Evolutionary conservation across 202 grass and related monocot species (phyloP), one percentile per base, ranked within the genome.

Genomic region (Digitaria exilis): DNA sequence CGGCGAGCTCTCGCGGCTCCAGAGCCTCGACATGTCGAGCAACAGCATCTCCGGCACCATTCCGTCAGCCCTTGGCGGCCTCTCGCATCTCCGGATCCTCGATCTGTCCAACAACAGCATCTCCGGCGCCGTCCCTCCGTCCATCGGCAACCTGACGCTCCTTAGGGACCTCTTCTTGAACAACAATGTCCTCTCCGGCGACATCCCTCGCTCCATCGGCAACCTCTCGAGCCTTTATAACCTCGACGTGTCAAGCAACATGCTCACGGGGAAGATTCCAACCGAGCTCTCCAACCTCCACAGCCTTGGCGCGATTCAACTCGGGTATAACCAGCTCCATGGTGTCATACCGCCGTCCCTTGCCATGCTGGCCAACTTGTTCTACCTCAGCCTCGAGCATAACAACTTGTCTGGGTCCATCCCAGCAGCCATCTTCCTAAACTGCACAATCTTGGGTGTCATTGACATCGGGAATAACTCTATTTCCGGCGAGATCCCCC

Each of bases 211-310:
- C 0, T 5, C 21, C 42, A 32, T 92, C 22, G 66, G 68, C 62
- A 97, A 90, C 76, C 85, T 97, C 34, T 82, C 91, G 0, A 39
- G 48, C 12, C 87, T 89, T 39, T 1, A 6, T 21, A 19, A 5
- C 1, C 57, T 97, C 4, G 65, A 43, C 3, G 65, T 97, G 32
- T 31, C 9, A 0, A 0, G 15, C 13, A 98, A 98, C 75, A 0
- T 22, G 9, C 84, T 98, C 37, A 51, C 29, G 0, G 92, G 96
- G 7, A 15, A 6, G 61, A 89, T 98, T 34, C 96, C 96, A 0
- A 32, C 45, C 19, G 92, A 98, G 61, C 74, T 98, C 71, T 85
- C 96, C 80, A 83, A 90, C 71, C 58, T 88, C 68, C 73, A 34
- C 5, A 0, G 2, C 7, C 46, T 98, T 6, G 0, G 0, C 0